Conservation (phyloP, 495 filamentous ascomycete genomes). For the Penicillium coffeae region DNA sequence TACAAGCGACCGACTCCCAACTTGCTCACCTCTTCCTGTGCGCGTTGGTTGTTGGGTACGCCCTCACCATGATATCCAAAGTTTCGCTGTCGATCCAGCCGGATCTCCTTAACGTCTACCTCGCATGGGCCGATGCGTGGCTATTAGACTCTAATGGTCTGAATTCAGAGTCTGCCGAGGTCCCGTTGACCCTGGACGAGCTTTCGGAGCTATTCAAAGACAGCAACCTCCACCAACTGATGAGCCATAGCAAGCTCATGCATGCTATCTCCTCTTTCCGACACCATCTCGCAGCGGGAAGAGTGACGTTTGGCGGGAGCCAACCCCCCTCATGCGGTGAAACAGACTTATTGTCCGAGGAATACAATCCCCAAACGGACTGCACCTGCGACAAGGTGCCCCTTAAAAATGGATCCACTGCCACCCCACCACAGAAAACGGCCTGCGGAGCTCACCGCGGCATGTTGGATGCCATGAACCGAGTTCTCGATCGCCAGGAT, state of each 20-base stretch:
- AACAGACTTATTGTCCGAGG: conserved; percentile 12
- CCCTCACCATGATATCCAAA: conserved; percentile 10
- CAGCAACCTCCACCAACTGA: conserved; percentile 4
- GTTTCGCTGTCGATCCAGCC: conserved; percentile 1
- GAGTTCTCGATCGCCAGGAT: conserved; percentile 1
- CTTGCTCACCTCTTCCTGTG: no score
- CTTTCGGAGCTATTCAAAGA: conserved; percentile 9
- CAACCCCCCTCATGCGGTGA: conserved; percentile 14
- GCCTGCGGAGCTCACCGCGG: conserved; percentile 1
- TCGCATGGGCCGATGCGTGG: conserved; percentile 17
- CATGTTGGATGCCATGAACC: conserved; percentile 2
- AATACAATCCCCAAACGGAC: conserved; percentile 14
- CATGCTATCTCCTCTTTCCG: conserved; percentile 9
- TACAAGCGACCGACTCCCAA: no score
- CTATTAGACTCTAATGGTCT: background rate
- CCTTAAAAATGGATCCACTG: background rate
- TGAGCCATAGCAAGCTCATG: conserved; percentile 2
- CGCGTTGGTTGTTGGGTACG: background rate
- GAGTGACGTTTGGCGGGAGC: conserved; percentile 8
- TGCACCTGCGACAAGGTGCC: conserved; percentile 7
- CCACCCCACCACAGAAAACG: background rate
- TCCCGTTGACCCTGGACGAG: background rate
- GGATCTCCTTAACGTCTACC: conserved; percentile 9
- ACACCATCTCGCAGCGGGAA: conserved; percentile 1
- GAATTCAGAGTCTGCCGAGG: background rate